phyloP scores from a whole-genome alignment of 805 yeast species.

The Lachancea waltii region DNA sequence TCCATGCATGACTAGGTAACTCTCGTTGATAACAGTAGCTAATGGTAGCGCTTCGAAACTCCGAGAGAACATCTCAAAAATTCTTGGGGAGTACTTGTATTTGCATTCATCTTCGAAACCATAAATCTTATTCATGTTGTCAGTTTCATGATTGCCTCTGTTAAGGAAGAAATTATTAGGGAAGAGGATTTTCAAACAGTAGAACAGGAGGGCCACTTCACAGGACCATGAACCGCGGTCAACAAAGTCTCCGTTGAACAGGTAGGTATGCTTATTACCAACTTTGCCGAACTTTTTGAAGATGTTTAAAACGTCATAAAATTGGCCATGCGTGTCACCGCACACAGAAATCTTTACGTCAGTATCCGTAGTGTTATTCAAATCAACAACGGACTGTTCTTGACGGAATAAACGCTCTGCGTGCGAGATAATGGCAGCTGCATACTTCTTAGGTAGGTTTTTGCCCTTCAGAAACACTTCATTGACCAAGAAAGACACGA shows the following conservation, averaged over 20 bases:
- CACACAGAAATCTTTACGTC: constrained; percentile 63
- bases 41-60: constrained; percentile 82
- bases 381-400: constrained; percentile 74
- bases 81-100: constrained; percentile 73
- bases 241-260: constrained; percentile 96
- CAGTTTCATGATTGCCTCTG: constrained; percentile 95
- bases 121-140: constrained; percentile 92
- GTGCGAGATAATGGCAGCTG: constrained; percentile 70
- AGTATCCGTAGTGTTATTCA: constrained; percentile 34
- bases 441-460: constrained; percentile 71
- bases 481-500: constrained; percentile 56
- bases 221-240: constrained; percentile 98
- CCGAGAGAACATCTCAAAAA: constrained; percentile 78
- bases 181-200: constrained; percentile 65
- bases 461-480: constrained; percentile 68
- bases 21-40: constrained; percentile 70
- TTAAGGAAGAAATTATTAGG: constrained; percentile 71
- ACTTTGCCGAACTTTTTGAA: constrained; percentile 73
- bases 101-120: constrained; percentile 97
- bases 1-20: constrained; percentile 90
- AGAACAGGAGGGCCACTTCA: constrained; percentile 81
- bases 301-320: constrained; percentile 78
- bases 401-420: constrained; percentile 55
- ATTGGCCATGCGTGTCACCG: constrained; percentile 98
- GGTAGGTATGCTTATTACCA: constrained; percentile 52